These are phyloP conservation scores for Pholiota adiposa DNA, from an alignment of 1,284 basidiomycete genomes.

Conservation along the genomic window DNA sequence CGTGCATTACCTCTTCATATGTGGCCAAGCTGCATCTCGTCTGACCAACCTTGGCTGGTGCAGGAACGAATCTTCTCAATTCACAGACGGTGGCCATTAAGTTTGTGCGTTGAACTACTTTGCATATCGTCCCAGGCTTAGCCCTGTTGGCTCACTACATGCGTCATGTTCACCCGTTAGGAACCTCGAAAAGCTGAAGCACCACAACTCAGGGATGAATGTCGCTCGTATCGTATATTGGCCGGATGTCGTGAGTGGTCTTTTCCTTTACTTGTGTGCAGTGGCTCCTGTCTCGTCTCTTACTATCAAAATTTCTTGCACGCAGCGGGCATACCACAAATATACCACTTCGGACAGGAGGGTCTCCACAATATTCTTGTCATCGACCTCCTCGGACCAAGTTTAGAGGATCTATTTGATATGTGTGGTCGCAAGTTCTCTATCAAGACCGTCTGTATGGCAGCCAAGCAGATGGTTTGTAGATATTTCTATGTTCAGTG, in stretches of 20 bases:
- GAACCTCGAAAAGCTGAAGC: constrained; percentile 97
- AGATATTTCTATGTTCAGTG: background rate
- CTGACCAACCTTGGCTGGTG: background rate
- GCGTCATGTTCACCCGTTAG: constrained; percentile 42
- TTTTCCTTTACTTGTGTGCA: constrained; percentile 1
- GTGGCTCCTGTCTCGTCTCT: constrained; percentile 10
- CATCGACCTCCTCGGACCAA: constrained; percentile 93
- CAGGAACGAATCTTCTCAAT: constrained; percentile 94
- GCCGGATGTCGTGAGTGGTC: constrained; percentile 83
- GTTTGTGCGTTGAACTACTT: constrained; percentile 72
- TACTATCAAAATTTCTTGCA: constrained; percentile 11
- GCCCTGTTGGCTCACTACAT: constrained; percentile 8
- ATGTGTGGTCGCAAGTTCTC: constrained; percentile 95
- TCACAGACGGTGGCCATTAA: constrained; percentile 97
- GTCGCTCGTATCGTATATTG: constrained; percentile 95
- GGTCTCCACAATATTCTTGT: constrained; percentile 98
- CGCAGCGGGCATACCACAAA: constrained; percentile 89
- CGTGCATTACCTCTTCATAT: background rate
- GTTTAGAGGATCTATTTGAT: constrained; percentile 93
- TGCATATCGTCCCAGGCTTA: background rate
- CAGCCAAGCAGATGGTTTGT: constrained; percentile 92
- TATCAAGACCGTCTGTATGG: constrained; percentile 97
- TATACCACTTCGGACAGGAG: constrained; percentile 98
- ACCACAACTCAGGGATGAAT: constrained; percentile 95
- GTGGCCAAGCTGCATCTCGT: background rate